These are phyloP conservation scores for Centaurea solstitialis DNA, from an alignment of 129 eudicot species.

Conservation along the genomic window DNA sequence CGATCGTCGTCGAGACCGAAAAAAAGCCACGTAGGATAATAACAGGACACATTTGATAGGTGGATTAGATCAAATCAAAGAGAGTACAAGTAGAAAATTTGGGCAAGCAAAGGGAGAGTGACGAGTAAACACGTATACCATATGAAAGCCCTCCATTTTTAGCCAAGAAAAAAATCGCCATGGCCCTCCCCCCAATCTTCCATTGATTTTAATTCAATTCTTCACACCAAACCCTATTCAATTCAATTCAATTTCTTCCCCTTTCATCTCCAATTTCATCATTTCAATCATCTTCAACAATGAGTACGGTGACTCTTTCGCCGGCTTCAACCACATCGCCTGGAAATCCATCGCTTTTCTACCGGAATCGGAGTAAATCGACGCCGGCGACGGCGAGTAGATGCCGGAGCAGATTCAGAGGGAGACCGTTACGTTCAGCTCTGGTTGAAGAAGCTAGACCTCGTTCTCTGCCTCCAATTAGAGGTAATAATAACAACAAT, in stretches of 20 bases:
- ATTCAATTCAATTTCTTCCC: background rate
- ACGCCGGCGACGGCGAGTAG: background rate
- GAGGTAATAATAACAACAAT: conserved; percentile 2
- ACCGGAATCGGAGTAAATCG: conserved; percentile 13
- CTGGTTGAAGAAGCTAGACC: conserved; percentile 60
- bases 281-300: conserved; percentile 5
- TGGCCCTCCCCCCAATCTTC: background rate
- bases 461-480: conserved; percentile 37
- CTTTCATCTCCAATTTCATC: background rate
- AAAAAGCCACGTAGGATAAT: background rate
- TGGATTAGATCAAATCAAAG: background rate
- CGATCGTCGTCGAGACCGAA: background rate
- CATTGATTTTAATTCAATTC: background rate
- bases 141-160: conserved; percentile 24
- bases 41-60: background rate
- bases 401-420: conserved; percentile 30
- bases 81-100: background rate
- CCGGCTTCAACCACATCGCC: conserved; percentile 33
- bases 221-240: background rate
- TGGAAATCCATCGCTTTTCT: conserved; percentile 24
- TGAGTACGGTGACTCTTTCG: conserved; percentile 11
- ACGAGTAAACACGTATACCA: conserved; percentile 21
- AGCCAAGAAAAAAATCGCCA: conserved; percentile 16
- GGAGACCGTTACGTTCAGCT: conserved; percentile 34
- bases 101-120: background rate